Evolutionary conservation across 306 rosid species (phyloP), one percentile per base, ranked within the genome.

Genomic region (Ormosia emarginata): DNA sequence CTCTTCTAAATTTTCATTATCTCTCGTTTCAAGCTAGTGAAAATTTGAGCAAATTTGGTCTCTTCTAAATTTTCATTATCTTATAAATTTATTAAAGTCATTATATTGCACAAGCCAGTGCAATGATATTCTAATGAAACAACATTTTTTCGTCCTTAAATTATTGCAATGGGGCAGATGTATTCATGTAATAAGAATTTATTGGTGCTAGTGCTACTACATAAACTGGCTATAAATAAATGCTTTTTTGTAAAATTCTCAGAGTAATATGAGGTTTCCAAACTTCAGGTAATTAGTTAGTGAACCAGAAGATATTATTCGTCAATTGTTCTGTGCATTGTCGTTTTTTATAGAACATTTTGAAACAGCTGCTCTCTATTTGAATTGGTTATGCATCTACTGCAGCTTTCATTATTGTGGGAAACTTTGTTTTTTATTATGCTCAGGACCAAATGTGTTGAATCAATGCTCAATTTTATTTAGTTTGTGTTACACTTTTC

Each of bases 1-100:
- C 37, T 11, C 34, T 82, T 24, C 62, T 36, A 58, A 18, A 17
- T 37, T 7, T 29, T 63, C n/a, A n/a, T n/a, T n/a, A n/a, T n/a
- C n/a, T 66, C 79, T 79, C 14, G 62, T 79, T 74, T 72, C 63
- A 46, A 7, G 24, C 71, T 65, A 30, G 63, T 40, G 17, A 71
- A 52, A 47, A 18, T 62, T 39, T 46, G 43, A 15, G 78, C 36
- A 41, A 72, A 13, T 39, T 77, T 50, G 44, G 57, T 34, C 37
- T 12, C 34, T 82, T 24, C 62, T 36, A 59, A 18, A 17, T 24
- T 18, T 33, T 47, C 33, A 8, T 32, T 37, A 32, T 52, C 63
- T 69, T 78, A 8, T 8, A 62, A 52, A 43, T 62, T 75, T 65
- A 41, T 40, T 62, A 62, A 18, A 50, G 66, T 40, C n/a, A 44